phyloP scores from a whole-genome alignment of 2,329 filamentous ascomycete genomes.

The Ophiostoma populinum region DNA sequence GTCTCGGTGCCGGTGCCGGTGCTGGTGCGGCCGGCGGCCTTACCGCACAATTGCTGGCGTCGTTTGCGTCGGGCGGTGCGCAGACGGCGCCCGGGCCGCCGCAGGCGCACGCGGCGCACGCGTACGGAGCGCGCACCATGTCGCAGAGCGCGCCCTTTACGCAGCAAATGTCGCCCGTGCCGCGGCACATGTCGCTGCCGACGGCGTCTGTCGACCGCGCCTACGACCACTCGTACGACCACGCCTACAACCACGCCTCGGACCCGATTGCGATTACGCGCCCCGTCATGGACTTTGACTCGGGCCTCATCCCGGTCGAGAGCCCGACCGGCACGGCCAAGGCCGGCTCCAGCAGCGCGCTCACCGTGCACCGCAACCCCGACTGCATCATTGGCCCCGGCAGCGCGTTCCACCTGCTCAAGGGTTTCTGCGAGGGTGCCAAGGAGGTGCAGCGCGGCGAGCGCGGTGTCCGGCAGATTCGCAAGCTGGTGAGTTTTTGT shows the following conservation, averaged over 20 bases:
- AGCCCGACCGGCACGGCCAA: background rate
- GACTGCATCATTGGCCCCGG: slow-evolving; percentile 23
- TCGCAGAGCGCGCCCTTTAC: too few species aligned
- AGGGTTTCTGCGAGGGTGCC: slow-evolving; percentile 38
- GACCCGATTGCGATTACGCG: background rate
- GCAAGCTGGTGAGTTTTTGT: slow-evolving; percentile 25
- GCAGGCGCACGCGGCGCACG: background rate
- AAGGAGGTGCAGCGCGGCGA: slow-evolving; percentile 30
- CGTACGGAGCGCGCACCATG: background rate
- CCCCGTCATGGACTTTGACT: slow-evolving; percentile 8
- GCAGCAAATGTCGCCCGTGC: too few species aligned
- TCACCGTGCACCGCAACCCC: background rate
- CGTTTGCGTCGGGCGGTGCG: slow-evolving; percentile 3
- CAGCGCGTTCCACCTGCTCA: slow-evolving; percentile 34
- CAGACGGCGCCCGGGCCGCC: background rate
- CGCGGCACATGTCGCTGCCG: too few species aligned
- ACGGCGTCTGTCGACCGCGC: too few species aligned
- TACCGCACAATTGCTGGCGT: slow-evolving; percentile 1
- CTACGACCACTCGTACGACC: too few species aligned
- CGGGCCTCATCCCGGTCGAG: slow-evolving; percentile 12
- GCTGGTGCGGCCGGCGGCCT: background rate
- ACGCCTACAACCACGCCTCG: too few species aligned
- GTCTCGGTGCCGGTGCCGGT: too few species aligned
- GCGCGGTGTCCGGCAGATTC: slow-evolving; percentile 31
- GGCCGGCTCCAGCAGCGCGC: background rate